Percentiles rank a stretch among this genome's conserved stretches.
These are phyloP conservation scores for Leccinum incarnatum DNA, from an alignment of 768 basidiomycete genomes.

Conservation along the genomic window DNA sequence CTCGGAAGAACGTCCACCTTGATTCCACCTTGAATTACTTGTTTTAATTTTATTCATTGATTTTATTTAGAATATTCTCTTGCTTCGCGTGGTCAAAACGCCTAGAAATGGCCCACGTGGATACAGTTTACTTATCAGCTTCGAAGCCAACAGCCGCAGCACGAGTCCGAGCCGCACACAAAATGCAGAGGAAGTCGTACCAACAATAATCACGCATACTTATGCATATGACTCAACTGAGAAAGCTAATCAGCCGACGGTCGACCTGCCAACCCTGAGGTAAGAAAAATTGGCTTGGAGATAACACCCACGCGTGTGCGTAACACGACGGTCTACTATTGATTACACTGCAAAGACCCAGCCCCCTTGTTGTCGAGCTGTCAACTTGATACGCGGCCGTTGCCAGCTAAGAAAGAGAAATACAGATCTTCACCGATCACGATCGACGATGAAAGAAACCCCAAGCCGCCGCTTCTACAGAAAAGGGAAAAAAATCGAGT, in stretches of 20 bases:
- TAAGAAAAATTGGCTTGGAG: not conserved
- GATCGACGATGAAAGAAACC: not conserved
- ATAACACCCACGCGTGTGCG: not conserved
- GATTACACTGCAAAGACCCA: not conserved
- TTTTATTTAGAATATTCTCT: not conserved
- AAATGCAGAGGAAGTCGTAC: not conserved
- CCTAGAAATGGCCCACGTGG: not conserved
- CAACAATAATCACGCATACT: not conserved
- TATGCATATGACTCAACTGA: not conserved
- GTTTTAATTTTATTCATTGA: not conserved
- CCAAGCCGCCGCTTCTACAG: not conserved
- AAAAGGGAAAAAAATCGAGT: not conserved
- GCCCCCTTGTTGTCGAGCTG: not conserved
- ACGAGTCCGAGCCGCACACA: not conserved
- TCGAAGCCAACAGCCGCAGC: not conserved
- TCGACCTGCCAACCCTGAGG: not conserved
- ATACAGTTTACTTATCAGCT: not conserved
- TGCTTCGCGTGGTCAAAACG: not conserved
- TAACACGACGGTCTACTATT: not conserved
- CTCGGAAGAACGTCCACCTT: not conserved
- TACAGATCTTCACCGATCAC: constrained; percentile 7
- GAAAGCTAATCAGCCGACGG: not conserved
- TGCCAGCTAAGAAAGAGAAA: not conserved
- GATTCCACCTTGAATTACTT: not conserved
- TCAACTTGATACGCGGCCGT: not conserved